phyloP scores from a whole-genome alignment of 106 monocot species.

The Allium fistulosum region DNA sequence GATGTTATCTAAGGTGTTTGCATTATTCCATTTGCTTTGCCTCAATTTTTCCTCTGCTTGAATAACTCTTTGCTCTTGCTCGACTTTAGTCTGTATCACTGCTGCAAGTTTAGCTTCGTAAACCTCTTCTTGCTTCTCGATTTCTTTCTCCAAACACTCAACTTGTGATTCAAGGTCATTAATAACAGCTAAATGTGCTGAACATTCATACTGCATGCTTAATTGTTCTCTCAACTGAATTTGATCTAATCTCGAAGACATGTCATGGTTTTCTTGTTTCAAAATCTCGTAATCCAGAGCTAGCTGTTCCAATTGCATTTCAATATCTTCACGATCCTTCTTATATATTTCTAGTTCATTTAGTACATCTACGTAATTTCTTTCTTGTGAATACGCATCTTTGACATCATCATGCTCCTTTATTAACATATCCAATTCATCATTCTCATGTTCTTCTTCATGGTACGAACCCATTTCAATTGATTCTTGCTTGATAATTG shows the following conservation, averaged over 20 bases:
- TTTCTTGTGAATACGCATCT: constrained; percentile 33
- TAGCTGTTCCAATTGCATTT: constrained; percentile 99
- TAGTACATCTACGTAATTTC: constrained; percentile 48
- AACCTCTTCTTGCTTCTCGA: constrained; percentile 45
- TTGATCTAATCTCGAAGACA: constrained; percentile 70
- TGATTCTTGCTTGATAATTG: constrained; percentile 14
- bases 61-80: constrained; percentile 81
- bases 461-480: constrained; percentile 19
- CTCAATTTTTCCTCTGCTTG: constrained; percentile 64
- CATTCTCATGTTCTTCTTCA: constrained; percentile 28
- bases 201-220: constrained; percentile 93
- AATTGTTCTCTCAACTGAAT: constrained; percentile 76
- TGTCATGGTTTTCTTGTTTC: constrained; percentile 95
- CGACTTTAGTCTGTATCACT: constrained; percentile 43
- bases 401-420: constrained; percentile 25
- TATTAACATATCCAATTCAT: constrained; percentile 33
- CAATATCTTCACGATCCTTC: constrained; percentile 82
- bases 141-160: constrained; percentile 72
- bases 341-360: constrained; percentile 75
- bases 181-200: constrained; percentile 72
- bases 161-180: constrained; percentile 83
- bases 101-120: constrained; percentile 57
- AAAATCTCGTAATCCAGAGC: constrained; percentile 96
- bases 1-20: constrained; percentile 44
- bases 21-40: constrained; percentile 49